A percentile compares a stretch with the other conserved stretches of the same genome.
phyloP scores from a whole-genome alignment of 176 grass and related monocot species.

The Puccinellia tenuiflora region DNA sequence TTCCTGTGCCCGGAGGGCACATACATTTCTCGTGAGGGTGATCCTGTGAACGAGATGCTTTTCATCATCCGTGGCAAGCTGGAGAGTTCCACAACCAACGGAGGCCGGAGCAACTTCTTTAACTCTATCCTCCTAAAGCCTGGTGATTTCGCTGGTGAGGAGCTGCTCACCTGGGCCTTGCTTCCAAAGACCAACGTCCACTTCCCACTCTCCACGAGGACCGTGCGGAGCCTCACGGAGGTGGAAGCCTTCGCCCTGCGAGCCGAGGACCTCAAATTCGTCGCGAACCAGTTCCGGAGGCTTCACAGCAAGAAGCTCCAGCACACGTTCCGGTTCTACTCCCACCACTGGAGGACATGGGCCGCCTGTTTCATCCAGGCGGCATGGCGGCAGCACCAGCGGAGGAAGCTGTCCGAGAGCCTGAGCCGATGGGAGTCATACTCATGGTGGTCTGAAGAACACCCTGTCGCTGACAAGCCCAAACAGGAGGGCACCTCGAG shows the following conservation, averaged over 20 bases:
- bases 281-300: conserved; percentile 79
- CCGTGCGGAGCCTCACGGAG: conserved; percentile 69
- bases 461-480: conserved; percentile 25
- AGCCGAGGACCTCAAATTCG: conserved; percentile 85
- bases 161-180: conserved; percentile 86
- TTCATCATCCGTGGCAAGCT: conserved; percentile 87
- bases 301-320: conserved; percentile 96
- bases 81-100: conserved; percentile 85
- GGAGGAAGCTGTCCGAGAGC: conserved; percentile 66
- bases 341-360: conserved; percentile 85
- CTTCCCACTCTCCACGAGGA: conserved; percentile 66
- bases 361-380: conserved; percentile 92
- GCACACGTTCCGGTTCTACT: conserved; percentile 93
- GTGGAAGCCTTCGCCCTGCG: conserved; percentile 86
- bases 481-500: conserved; percentile 33
- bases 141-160: conserved; percentile 77
- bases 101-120: conserved; percentile 83
- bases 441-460: conserved; percentile 49
- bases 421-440: conserved; percentile 62
- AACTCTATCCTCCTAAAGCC: conserved; percentile 57
- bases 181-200: conserved; percentile 75
- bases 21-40: conserved; percentile 82
- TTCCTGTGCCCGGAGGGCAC: conserved; percentile 76
- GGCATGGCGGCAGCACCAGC: conserved; percentile 73
- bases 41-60: conserved; percentile 91